Conservation (phyloP, 768 basidiomycete species). For the Pilatotrama ljubarskyi region DNA sequence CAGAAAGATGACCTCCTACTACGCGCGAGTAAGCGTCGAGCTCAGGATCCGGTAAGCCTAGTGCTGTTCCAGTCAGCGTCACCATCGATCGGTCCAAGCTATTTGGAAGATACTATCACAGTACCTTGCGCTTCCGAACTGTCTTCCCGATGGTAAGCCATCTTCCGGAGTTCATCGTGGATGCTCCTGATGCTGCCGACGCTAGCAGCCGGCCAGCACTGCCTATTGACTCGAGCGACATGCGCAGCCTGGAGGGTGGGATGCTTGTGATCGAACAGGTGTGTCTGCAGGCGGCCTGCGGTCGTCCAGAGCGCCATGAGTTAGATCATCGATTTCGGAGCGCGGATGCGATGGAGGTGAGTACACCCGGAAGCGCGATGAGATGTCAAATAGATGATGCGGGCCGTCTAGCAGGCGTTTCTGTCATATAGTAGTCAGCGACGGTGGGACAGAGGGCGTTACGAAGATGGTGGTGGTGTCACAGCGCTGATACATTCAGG, state of each 20-base stretch:
- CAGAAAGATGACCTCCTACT: background rate
- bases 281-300: background rate
- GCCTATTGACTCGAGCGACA: slow-evolving; percentile 4
- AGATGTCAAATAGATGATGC: slow-evolving; percentile 16
- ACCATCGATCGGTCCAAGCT: no score
- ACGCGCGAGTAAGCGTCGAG: background rate
- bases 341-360: background rate
- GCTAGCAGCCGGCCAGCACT: background rate
- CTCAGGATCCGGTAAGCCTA: background rate
- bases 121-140: no score
- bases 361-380: background rate
- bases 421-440: slow-evolving; percentile 4
- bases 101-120: no score
- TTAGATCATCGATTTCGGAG: background rate
- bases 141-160: no score
- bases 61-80: no score
- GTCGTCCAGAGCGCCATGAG: background rate
- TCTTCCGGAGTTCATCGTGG: background rate
- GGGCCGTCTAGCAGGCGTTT: slow-evolving; percentile 8
- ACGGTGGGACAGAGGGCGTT: background rate
- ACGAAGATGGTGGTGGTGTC: slow-evolving; percentile 12
- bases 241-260: background rate
- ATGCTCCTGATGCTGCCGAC: background rate
- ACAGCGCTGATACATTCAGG: background rate
- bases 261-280: background rate